phyloP scores from a whole-genome alignment of 805 yeast genomes.

The Dipodascus geniculatus region DNA sequence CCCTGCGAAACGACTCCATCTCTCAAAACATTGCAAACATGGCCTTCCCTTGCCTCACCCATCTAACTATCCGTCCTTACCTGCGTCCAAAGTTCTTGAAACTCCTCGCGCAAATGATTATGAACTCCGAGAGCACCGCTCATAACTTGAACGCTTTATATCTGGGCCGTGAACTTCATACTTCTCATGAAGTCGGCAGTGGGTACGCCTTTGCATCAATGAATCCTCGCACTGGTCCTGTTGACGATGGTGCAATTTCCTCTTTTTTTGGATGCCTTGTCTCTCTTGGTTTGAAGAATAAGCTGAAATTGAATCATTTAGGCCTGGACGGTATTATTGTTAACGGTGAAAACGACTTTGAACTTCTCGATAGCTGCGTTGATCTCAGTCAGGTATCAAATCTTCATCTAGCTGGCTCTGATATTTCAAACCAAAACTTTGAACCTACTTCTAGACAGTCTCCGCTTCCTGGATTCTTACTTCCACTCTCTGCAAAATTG shows the following conservation, averaged over 20 bases:
- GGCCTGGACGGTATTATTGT: constrained; percentile 11
- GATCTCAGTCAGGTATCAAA: constrained; percentile 2
- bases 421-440: background rate
- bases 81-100: constrained; percentile 11
- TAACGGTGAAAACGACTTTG: constrained; percentile 3
- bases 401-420: constrained; percentile 6
- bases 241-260: constrained; percentile 7
- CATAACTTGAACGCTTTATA: constrained; percentile 12
- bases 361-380: constrained; percentile 3
- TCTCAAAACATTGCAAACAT: constrained; percentile 12
- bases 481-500: background rate
- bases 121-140: constrained; percentile 5
- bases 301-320: constrained; percentile 2
- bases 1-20: constrained; percentile 9
- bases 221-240: constrained; percentile 5
- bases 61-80: constrained; percentile 18
- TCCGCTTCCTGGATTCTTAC: background rate
- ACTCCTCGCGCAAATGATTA: constrained; percentile 13
- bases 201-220: constrained; percentile 19
- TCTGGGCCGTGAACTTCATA: constrained; percentile 15
- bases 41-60: constrained; percentile 11
- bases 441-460: background rate
- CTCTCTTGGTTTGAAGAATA: background rate
- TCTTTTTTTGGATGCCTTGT: constrained; percentile 3
- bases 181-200: constrained; percentile 18